Percentiles rank a stretch among this genome's conserved stretches.
Evolutionary conservation across 805 yeast species (phyloP).

Genomic region (Candida nitratophila): DNA sequence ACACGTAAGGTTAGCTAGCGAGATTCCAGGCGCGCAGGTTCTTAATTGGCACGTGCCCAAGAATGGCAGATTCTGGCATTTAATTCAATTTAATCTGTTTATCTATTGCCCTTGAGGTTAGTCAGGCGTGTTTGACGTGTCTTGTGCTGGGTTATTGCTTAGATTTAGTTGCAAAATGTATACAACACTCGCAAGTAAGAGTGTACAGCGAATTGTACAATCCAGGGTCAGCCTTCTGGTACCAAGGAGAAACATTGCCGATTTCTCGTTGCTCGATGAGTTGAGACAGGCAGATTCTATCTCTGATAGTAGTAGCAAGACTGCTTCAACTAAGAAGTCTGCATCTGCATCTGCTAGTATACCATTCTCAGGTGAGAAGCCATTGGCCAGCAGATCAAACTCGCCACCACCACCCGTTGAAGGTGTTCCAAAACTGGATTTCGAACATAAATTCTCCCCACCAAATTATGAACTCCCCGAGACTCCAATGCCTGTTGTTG

Average conservation of each 20-base stretch:
- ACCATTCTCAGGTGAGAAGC: not conserved
- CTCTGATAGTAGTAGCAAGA: not conserved
- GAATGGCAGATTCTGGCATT: too few species aligned
- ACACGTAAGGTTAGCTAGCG: too few species aligned
- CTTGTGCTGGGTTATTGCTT: too few species aligned
- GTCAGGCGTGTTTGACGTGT: too few species aligned
- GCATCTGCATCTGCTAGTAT: too few species aligned
- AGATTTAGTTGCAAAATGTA: too few species aligned
- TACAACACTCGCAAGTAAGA: not conserved
- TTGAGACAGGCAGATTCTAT: not conserved
- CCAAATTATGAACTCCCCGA: not conserved
- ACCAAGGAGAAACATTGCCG: not conserved
- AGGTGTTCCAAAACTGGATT: not conserved
- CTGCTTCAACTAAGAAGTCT: too few species aligned
- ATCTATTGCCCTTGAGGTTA: too few species aligned
- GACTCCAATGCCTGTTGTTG: conserved; percentile 4
- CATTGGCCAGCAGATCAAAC: not conserved
- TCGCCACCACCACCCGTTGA: not conserved
- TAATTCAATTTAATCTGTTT: too few species aligned
- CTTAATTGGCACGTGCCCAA: too few species aligned
- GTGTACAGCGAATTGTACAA: not conserved
- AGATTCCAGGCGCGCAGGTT: too few species aligned
- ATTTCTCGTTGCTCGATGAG: not conserved
- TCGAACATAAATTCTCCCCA: not conserved
- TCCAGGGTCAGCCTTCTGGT: not conserved